Evolutionary conservation across 1,284 basidiomycete genomes (phyloP).

Genomic region (Tilletia caries): DNA sequence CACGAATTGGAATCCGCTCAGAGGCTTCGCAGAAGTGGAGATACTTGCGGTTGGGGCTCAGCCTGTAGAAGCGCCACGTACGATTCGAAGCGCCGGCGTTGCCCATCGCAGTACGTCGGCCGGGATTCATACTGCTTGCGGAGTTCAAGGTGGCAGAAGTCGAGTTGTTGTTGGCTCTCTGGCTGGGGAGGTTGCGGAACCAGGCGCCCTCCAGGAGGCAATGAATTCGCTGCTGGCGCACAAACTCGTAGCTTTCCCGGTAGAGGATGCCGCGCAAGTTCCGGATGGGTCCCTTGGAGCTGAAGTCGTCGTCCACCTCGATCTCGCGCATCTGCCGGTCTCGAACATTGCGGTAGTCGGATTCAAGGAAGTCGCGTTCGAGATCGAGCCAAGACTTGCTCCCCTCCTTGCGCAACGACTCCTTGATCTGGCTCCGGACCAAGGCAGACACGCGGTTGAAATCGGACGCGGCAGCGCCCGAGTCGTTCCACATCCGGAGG

Average conservation of each 20-base stretch:
- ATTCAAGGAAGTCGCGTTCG: constrained; percentile 77
- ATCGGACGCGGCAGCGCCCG: constrained; percentile 65
- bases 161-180: background rate
- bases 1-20: constrained; percentile 71
- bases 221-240: constrained; percentile 82
- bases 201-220: constrained; percentile 84
- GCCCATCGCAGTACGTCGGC: constrained; percentile 3
- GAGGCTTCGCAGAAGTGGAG: constrained; percentile 77
- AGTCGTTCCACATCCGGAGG: constrained; percentile 90
- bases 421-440: constrained; percentile 70
- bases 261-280: constrained; percentile 81
- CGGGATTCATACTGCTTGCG: background rate
- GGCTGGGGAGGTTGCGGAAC: constrained; percentile 66
- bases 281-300: constrained; percentile 36
- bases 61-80: constrained; percentile 54
- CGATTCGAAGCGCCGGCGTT: background rate
- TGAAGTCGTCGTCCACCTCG: constrained; percentile 78
- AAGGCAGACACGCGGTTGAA: constrained; percentile 77
- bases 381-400: constrained; percentile 77
- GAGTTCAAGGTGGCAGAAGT: background rate
- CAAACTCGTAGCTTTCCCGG: constrained; percentile 87
- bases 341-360: constrained; percentile 79
- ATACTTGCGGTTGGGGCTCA: constrained; percentile 65
- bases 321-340: constrained; percentile 91
- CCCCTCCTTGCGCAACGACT: constrained; percentile 64